Conservation (phyloP, 192 early-diverging fungal species). For the Cetraspora pellucida region DNA sequence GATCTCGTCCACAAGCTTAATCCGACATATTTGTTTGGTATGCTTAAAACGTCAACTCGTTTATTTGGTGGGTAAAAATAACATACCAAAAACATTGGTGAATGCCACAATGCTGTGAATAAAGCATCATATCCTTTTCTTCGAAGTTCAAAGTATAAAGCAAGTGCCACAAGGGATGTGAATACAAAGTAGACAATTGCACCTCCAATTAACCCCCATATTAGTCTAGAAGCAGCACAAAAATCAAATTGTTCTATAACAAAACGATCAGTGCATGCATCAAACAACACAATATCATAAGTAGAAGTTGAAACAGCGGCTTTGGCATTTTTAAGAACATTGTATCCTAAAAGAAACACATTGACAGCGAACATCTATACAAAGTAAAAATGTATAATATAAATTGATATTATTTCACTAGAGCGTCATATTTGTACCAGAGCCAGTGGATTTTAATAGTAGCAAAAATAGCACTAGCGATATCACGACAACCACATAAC, state of each 20-base stretch:
- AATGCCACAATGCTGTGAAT: slow-evolving; percentile 33
- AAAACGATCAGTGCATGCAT: slow-evolving; percentile 26
- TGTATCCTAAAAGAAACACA: slow-evolving; percentile 30
- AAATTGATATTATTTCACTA: not conserved
- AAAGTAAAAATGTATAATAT: not conserved
- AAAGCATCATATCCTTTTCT: slow-evolving; percentile 23
- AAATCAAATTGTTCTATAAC: slow-evolving; percentile 27
- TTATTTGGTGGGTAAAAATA: slow-evolving; percentile 7
- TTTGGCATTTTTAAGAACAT: slow-evolving; percentile 18
- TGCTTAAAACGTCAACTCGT: slow-evolving; percentile 26
- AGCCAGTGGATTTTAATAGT: no score
- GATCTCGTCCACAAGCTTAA: slow-evolving; percentile 23
- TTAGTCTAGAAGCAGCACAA: slow-evolving; percentile 28
- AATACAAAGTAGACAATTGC: slow-evolving; percentile 30
- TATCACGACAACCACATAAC: no score
- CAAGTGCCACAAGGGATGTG: slow-evolving; percentile 11
- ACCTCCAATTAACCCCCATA: slow-evolving; percentile 17
- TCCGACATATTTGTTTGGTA: slow-evolving; percentile 30
- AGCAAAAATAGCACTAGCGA: no score
- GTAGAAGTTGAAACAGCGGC: not conserved
- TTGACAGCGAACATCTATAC: slow-evolving; percentile 23
- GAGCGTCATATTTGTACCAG: no score
- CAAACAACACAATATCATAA: not conserved
- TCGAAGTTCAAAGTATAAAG: slow-evolving; percentile 11
- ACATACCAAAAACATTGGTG: slow-evolving; percentile 24